Conservation (phyloP, 2,329 filamentous ascomycete genomes). For the Fusarium nurragi region DNA sequence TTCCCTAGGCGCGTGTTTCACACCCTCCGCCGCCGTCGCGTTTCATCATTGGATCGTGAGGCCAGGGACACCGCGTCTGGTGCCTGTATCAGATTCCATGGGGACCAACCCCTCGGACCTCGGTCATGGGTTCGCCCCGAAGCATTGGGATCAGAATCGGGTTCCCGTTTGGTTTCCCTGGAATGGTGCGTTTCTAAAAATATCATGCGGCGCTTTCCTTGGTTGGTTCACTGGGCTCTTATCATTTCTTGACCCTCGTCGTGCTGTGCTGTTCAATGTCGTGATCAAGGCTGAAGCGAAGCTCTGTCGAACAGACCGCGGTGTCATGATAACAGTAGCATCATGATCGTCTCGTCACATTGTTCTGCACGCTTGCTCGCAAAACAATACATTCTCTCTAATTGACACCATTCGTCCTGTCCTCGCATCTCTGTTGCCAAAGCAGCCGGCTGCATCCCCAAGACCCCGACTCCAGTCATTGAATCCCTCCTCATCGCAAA, state of each 20-base stretch:
- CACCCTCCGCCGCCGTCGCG: constrained; percentile 36
- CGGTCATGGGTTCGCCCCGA: constrained; percentile 15
- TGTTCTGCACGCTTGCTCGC: constrained; percentile 9
- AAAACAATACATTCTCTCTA: constrained; percentile 42
- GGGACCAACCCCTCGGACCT: constrained; percentile 23
- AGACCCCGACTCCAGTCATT: constrained; percentile 40
- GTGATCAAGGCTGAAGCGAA: not conserved
- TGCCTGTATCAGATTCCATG: constrained; percentile 42
- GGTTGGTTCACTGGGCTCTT: not conserved
- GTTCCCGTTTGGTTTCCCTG: constrained; percentile 11
- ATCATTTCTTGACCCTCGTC: not conserved
- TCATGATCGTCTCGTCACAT: constrained; percentile 6
- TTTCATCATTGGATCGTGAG: constrained; percentile 43
- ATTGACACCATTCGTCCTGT: constrained; percentile 38
- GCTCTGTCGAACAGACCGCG: not conserved
- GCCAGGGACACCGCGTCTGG: constrained; percentile 17
- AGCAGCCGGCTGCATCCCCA: constrained; percentile 30
- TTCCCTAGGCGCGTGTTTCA: constrained; percentile 42
- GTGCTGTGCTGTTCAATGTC: constrained; percentile 6
- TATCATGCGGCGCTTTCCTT: constrained; percentile 15
- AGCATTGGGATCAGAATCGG: not conserved
- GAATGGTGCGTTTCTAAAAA: constrained; percentile 31
- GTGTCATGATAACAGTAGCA: constrained; percentile 1
- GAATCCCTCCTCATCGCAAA: constrained; percentile 34
- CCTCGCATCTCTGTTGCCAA: constrained; percentile 30